Evolutionary conservation across 306 rosid genomes (phyloP).

Genomic region (Trichosanthes truncata): DNA sequence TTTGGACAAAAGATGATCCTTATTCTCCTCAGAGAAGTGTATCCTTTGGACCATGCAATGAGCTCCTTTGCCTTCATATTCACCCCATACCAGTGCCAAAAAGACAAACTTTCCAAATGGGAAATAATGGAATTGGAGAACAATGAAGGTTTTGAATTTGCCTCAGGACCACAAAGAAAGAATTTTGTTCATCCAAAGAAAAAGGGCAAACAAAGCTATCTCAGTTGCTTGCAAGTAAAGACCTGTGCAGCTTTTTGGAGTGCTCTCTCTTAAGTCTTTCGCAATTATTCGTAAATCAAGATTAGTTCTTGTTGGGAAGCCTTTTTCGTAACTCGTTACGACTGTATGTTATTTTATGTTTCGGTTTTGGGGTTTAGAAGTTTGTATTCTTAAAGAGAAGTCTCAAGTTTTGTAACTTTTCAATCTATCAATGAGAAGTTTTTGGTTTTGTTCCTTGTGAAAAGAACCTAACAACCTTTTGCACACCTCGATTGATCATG

Average conservation of each 20-base stretch:
- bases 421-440: not conserved
- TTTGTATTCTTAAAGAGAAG: not conserved
- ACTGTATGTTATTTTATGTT: not conserved
- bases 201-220: not conserved
- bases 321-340: not conserved
- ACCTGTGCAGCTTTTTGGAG: not conserved
- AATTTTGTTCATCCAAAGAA: not conserved
- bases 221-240: slow-evolving; percentile 1
- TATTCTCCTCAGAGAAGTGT: not conserved
- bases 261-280: not conserved
- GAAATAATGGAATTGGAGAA: not conserved
- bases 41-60: not conserved
- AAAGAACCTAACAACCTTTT: not conserved
- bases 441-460: not conserved
- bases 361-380: not conserved
- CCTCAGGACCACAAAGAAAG: not conserved
- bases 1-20: not conserved
- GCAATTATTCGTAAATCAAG: not conserved
- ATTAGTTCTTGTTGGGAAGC: not conserved
- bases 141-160: not conserved
- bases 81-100: not conserved
- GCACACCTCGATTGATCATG: not conserved
- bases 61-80: not conserved
- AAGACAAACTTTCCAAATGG: not conserved
- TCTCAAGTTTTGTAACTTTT: not conserved